These are phyloP conservation scores for Miamiensis avidus DNA, from an alignment of 169 alveolate species.

Conservation along the genomic window DNA sequence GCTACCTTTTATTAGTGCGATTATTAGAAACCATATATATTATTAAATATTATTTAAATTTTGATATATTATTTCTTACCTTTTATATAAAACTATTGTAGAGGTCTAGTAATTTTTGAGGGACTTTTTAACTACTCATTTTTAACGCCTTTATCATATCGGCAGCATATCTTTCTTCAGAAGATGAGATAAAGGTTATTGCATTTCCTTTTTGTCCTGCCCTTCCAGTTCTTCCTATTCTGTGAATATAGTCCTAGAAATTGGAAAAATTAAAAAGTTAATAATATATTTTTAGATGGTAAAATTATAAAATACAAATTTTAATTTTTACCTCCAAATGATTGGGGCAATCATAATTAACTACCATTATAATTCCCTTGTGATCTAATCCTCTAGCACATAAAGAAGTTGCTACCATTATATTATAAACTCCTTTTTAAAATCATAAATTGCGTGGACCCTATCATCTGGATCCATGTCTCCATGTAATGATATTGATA, in stretches of 20 bases:
- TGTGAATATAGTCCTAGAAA: slow-evolving; percentile 95
- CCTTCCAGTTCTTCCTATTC: slow-evolving; percentile 99
- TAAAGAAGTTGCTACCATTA: slow-evolving; percentile 98
- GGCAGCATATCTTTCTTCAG: slow-evolving; percentile 92
- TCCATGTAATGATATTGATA: slow-evolving; percentile 94
- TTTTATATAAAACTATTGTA: slow-evolving; percentile 80
- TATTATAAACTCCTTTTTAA: slow-evolving; percentile 82
- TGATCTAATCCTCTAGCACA: slow-evolving; percentile 99
- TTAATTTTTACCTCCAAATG: slow-evolving; percentile 88
- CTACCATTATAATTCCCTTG: slow-evolving; percentile 93
- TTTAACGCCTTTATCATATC: slow-evolving; percentile 93
- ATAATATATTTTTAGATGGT: not conserved
- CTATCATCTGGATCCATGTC: slow-evolving; percentile 99
- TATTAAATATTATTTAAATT: slow-evolving; percentile 83
- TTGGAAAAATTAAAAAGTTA: too few relatives aligned
- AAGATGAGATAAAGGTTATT: slow-evolving; percentile 94
- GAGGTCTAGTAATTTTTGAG: slow-evolving; percentile 82
- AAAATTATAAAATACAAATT: too few relatives aligned
- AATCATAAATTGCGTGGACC: slow-evolving; percentile 92
- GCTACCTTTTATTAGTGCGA: slow-evolving; percentile 91
- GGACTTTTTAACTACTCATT: slow-evolving; percentile 86
- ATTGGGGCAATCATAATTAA: slow-evolving; percentile 97
- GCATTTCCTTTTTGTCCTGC: slow-evolving; percentile 98
- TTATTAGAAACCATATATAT: slow-evolving; percentile 94
- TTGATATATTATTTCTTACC: slow-evolving; percentile 84